Evolutionary conservation across 495 filamentous ascomycete genomes (phyloP), one percentile per base, ranked within the genome.

Genomic region (Neurospora africana): DNA sequence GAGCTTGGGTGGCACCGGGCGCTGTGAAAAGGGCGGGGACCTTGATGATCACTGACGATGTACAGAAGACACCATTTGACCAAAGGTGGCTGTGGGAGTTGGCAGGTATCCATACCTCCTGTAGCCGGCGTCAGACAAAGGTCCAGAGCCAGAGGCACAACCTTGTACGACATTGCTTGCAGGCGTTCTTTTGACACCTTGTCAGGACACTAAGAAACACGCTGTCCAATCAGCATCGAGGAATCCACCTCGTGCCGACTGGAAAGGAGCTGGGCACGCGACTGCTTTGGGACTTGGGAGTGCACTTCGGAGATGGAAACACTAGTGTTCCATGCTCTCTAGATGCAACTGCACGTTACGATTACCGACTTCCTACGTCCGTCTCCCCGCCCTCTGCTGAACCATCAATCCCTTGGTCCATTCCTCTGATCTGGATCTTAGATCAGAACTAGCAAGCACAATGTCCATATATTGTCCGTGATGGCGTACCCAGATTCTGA

Each of bases 201-300:
- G 53, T 17, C 53, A 33, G 33, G 53, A 65, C 27, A 65, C 53
- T 30, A 27, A 27, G 15, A 21, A n/a, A 27, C 4, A 33, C n/a
- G 4, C 27, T 13, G 1, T 4, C 77, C 77, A 78, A 79, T 79
- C 77, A 78, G 68, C 21, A 6, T 36, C n/a, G 9, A 27, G 58
- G 8, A 72, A 72, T 69, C 44, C 76, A 74, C 76, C 77, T 37
- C 76, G 76, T 77, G 77, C 75, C 74, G 74, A 41, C 23, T 68
- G 47, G 58, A 76, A 71, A 70, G 73, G 70, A 78, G 74, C 72
- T 78, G 77, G 73, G 77, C 77, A 79, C 76, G 76, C 76, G 77
- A 79, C 77, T 74, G 35, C 39, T 40, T 65, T 68, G 53, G 53
- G 53, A 61, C 53, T 61, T 30, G 11, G 6, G 13, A 61, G 13